phyloP scores from a whole-genome alignment of 768 basidiomycete species.

The Russula compacta region DNA sequence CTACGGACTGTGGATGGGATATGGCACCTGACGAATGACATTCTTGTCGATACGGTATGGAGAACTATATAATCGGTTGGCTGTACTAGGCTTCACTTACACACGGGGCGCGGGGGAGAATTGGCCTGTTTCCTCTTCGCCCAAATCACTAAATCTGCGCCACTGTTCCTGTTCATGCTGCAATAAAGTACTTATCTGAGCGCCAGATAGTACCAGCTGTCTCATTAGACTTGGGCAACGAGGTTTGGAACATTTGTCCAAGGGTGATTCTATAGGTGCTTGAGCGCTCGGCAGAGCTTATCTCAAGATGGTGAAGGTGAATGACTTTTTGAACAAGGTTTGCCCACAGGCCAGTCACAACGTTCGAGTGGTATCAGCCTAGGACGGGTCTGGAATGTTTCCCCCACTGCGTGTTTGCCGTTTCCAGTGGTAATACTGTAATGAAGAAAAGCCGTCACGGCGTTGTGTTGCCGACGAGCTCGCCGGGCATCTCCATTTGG shows the following conservation, averaged over 20 bases:
- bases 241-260: not conserved
- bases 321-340: not conserved
- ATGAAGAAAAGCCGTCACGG: not conserved
- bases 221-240: not conserved
- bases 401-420: not conserved
- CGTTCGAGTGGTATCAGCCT: not conserved
- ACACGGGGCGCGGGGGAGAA: not conserved
- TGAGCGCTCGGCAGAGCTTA: not conserved
- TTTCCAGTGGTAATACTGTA: not conserved
- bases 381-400: not conserved
- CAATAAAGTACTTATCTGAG: constrained; percentile 5
- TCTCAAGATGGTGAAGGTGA: not conserved
- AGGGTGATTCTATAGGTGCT: not conserved
- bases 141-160: not conserved
- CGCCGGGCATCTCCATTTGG: constrained; percentile 7
- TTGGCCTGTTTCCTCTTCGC: not conserved
- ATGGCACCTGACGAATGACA: constrained; percentile 25
- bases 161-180: not conserved
- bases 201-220: not conserved
- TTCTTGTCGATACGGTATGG: constrained; percentile 13
- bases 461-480: not conserved
- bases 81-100: not conserved
- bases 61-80: not conserved
- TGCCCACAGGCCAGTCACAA: too few relatives aligned
- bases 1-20: constrained; percentile 28